phyloP scores from a whole-genome alignment of 257 asterid genomes.

The Jacaranda copaia region DNA sequence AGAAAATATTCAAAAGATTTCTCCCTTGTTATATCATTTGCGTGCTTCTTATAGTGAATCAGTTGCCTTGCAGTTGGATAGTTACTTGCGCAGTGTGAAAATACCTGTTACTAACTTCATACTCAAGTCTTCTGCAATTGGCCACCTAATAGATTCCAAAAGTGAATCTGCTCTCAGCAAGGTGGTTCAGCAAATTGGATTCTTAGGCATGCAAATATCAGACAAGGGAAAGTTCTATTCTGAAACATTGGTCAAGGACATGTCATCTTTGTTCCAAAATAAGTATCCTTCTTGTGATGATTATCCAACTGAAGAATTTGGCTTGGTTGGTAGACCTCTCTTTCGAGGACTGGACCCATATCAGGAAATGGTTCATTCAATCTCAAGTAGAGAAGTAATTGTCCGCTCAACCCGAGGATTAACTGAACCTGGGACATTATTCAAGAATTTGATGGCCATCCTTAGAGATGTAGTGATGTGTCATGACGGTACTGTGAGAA shows the following conservation, averaged over 20 bases:
- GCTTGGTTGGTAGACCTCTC: conserved; percentile 80
- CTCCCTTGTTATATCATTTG: conserved; percentile 56
- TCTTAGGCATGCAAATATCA: conserved; percentile 78
- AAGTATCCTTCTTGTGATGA: conserved; percentile 71
- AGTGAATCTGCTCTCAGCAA: conserved; percentile 92
- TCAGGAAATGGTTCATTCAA: conserved; percentile 94
- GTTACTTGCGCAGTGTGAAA: conserved; percentile 63
- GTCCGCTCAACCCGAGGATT: conserved; percentile 94
- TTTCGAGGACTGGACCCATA: conserved; percentile 89
- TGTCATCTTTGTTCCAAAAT: conserved; percentile 64
- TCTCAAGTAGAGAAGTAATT: conserved; percentile 93
- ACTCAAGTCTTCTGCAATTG: conserved; percentile 70
- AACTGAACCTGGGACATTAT: conserved; percentile 92
- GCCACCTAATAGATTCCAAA: conserved; percentile 75
- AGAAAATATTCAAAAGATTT: conserved; percentile 56
- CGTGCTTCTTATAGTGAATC: conserved; percentile 65
- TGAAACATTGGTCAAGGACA: conserved; percentile 67
- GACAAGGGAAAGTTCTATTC: conserved; percentile 80
- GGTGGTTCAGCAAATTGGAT: conserved; percentile 95
- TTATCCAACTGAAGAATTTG: conserved; percentile 75
- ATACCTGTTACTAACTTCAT: conserved; percentile 65
- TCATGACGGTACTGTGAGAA: conserved; percentile 87
- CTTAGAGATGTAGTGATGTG: conserved; percentile 93
- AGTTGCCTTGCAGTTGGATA: conserved; percentile 67
- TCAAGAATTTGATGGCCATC: conserved; percentile 95